These are phyloP conservation scores for Byssoonygena ceratinophila DNA, from an alignment of 2,329 filamentous ascomycete species.

Conservation along the genomic window DNA sequence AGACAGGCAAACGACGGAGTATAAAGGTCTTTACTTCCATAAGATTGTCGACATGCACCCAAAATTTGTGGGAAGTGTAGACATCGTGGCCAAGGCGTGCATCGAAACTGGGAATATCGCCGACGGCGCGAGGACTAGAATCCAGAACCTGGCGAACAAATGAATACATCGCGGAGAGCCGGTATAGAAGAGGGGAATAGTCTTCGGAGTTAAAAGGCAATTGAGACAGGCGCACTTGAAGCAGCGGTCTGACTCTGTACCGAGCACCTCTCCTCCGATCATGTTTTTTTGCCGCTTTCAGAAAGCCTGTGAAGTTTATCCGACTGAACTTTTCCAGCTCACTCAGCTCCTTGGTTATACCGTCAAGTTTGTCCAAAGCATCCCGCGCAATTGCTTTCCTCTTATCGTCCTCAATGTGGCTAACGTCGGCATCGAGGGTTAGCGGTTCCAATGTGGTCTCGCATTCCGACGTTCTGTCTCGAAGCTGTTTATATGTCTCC, in stretches of 20 bases:
- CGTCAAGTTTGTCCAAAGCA: slow-evolving; percentile 67
- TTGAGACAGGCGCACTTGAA: slow-evolving; percentile 79
- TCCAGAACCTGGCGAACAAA: slow-evolving; percentile 72
- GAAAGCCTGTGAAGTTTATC: slow-evolving; percentile 93
- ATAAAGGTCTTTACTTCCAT: slow-evolving; percentile 96
- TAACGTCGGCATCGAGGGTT: slow-evolving; percentile 30
- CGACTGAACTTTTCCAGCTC: slow-evolving; percentile 91
- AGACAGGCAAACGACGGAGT: slow-evolving; percentile 74
- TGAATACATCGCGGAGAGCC: slow-evolving; percentile 86
- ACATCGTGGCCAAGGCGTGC: slow-evolving; percentile 48
- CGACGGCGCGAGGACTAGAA: slow-evolving; percentile 42
- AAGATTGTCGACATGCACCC: slow-evolving; percentile 91
- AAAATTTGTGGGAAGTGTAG: slow-evolving; percentile 87
- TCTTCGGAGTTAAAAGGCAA: slow-evolving; percentile 92
- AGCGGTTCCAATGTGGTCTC: slow-evolving; percentile 54
- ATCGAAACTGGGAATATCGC: slow-evolving; percentile 35
- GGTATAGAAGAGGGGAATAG: slow-evolving; percentile 80
- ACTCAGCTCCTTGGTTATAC: slow-evolving; percentile 66
- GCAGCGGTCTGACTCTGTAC: slow-evolving; percentile 82
- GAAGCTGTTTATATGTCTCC: slow-evolving; percentile 67
- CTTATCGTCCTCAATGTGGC: slow-evolving; percentile 31
- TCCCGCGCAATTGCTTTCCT: slow-evolving; percentile 50
- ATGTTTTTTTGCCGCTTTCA: slow-evolving; percentile 98
- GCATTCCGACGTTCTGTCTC: slow-evolving; percentile 64
- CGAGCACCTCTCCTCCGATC: slow-evolving; percentile 79